Percentiles rank a stretch among this genome's conserved stretches.
Conservation (phyloP, 2,329 filamentous ascomycete species). For the Colletotrichum lentis region DNA sequence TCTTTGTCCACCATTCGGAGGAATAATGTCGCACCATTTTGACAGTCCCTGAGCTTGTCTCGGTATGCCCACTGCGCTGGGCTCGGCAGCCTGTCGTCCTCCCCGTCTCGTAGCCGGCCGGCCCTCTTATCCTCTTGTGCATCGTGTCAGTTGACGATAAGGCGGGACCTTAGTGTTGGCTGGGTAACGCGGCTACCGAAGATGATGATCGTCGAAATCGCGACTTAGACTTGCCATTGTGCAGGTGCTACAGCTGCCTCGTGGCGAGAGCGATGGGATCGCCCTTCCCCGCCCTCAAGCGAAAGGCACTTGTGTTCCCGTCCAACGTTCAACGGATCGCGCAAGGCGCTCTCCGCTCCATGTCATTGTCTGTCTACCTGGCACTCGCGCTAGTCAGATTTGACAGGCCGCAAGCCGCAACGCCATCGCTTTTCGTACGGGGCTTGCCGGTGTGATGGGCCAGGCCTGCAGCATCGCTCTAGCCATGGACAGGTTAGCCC, state of each 20-base stretch:
- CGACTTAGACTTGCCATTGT: slow-evolving; percentile 17
- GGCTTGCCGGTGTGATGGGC: slow-evolving; percentile 17
- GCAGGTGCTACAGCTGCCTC: slow-evolving; percentile 1
- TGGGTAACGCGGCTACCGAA: not conserved
- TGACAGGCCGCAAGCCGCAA: slow-evolving; percentile 24
- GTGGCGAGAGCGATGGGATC: slow-evolving; percentile 17
- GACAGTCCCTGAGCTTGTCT: slow-evolving; percentile 33
- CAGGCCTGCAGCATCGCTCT: slow-evolving; percentile 17
- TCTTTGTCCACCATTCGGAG: slow-evolving; percentile 23
- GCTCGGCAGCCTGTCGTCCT: not conserved
- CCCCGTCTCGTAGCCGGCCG: not conserved
- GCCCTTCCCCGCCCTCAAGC: slow-evolving; percentile 22
- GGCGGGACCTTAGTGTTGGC: not conserved
- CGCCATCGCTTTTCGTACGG: slow-evolving; percentile 11
- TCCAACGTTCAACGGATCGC: slow-evolving; percentile 17
- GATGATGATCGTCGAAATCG: slow-evolving; percentile 1
- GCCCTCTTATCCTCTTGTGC: slow-evolving; percentile 10
- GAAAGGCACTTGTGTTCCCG: slow-evolving; percentile 14
- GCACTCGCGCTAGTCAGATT: not conserved
- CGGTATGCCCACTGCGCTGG: slow-evolving; percentile 12
- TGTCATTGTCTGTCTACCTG: not conserved
- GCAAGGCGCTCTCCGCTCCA: slow-evolving; percentile 18
- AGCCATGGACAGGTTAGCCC: slow-evolving; percentile 23
- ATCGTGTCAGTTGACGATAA: slow-evolving; percentile 2
- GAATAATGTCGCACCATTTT: slow-evolving; percentile 35